A percentile compares a stretch with the other conserved stretches of the same genome.
These are phyloP conservation scores for Yarrowia porcina DNA, from an alignment of 805 yeast species.

Conservation along the genomic window DNA sequence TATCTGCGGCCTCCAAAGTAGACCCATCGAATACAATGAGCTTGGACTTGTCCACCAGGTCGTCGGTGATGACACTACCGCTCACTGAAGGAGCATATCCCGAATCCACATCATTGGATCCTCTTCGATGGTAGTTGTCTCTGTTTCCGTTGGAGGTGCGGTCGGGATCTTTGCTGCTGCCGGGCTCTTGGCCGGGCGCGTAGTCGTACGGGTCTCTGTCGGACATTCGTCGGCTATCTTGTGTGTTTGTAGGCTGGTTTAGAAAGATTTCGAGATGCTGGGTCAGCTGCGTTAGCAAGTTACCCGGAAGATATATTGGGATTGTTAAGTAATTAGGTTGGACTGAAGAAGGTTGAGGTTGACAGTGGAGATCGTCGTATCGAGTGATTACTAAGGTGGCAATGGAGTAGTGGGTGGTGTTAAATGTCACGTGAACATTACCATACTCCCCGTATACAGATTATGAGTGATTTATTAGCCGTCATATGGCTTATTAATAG, in stretches of 20 bases:
- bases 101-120: background rate
- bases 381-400: too few species aligned
- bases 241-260: too few species aligned
- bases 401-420: too few species aligned
- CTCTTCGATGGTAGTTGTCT: background rate
- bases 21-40: slow-evolving; percentile 33
- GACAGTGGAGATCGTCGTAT: too few species aligned
- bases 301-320: slow-evolving; percentile 8
- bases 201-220: slow-evolving; percentile 18
- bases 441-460: too few species aligned
- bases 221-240: background rate
- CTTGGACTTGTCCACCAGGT: slow-evolving; percentile 32
- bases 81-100: slow-evolving; percentile 16
- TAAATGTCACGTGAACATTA: too few species aligned
- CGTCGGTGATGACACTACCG: slow-evolving; percentile 6
- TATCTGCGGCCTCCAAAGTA: slow-evolving; percentile 29
- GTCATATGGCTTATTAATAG: too few species aligned
- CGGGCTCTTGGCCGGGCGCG: slow-evolving; percentile 29
- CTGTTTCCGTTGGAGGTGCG: background rate
- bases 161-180: slow-evolving; percentile 1
- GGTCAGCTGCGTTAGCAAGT: background rate
- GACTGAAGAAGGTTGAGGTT: too few species aligned
- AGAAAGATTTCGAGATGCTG: background rate
- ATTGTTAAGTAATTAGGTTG: background rate
- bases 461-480: too few species aligned